Evolutionary conservation across 495 filamentous ascomycete species (phyloP).

Genomic region (Daldinia grandis): DNA sequence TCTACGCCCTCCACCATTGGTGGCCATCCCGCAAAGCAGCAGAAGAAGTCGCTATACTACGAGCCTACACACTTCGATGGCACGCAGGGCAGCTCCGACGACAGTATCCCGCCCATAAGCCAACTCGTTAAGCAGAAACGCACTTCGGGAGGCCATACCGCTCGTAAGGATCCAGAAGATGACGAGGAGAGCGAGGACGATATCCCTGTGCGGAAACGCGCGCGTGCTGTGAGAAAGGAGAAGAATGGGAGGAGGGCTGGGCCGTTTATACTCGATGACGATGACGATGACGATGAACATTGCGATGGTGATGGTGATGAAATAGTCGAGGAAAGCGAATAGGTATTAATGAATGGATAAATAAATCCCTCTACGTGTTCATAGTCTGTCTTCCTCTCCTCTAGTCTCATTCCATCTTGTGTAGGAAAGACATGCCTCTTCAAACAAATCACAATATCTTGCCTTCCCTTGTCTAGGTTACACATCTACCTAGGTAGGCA

Average conservation of each 20-base stretch:
- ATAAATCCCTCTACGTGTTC: neutral
- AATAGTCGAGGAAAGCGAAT: conserved; percentile 26
- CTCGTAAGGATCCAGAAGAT: conserved; percentile 6
- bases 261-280: conserved; percentile 18
- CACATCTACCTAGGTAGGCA: neutral
- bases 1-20: conserved; percentile 23
- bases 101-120: conserved; percentile 50
- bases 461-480: neutral
- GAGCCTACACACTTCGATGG: conserved; percentile 44
- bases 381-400: conserved; percentile 3
- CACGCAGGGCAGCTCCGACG: conserved; percentile 50
- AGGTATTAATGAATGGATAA: conserved; percentile 23
- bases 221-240: conserved; percentile 15
- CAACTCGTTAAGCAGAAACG: conserved; percentile 39
- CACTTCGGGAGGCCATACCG: conserved; percentile 3
- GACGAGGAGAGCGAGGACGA: conserved; percentile 8
- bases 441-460: neutral
- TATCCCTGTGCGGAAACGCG: conserved; percentile 4
- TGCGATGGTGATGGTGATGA: conserved; percentile 42
- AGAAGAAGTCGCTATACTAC: conserved; percentile 41
- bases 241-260: conserved; percentile 4
- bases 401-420: neutral
- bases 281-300: conserved; percentile 47
- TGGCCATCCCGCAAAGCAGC: neutral
- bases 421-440: conserved; percentile 2